Evolutionary conservation across 1,284 basidiomycete genomes (phyloP).

Genomic region (Cystobasidium pallidum): DNA sequence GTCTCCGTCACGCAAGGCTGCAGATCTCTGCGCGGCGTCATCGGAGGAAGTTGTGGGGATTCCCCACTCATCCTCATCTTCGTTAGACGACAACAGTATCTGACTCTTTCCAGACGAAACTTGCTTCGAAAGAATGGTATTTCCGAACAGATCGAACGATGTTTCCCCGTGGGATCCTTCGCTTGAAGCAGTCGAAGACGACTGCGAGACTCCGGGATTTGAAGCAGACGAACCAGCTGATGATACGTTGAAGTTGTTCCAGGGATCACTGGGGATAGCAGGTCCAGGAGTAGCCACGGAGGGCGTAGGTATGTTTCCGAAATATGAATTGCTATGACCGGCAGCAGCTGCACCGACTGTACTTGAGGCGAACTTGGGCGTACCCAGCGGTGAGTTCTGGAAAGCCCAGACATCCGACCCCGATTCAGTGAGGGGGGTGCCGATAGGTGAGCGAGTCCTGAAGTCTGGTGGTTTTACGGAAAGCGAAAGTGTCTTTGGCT

Average conservation of each 20-base stretch:
- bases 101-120: conserved; percentile 31
- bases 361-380: conserved; percentile 34
- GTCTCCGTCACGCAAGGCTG: not conserved
- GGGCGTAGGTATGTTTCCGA: conserved; percentile 4
- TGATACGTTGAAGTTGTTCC: conserved; percentile 24
- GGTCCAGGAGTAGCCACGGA: conserved; percentile 15
- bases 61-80: conserved; percentile 42
- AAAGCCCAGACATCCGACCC: conserved; percentile 34
- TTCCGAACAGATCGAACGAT: conserved; percentile 21
- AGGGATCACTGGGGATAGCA: conserved; percentile 41
- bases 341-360: conserved; percentile 13
- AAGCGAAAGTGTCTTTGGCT: conserved; percentile 15
- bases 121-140: not conserved
- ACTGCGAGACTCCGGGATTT: conserved; percentile 38
- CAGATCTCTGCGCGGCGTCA: not conserved
- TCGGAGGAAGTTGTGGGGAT: conserved; percentile 33
- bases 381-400: conserved; percentile 34
- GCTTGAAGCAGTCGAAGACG: conserved; percentile 42
- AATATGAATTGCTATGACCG: conserved; percentile 21
- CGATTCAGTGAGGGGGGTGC: conserved; percentile 48
- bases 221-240: conserved; percentile 16
- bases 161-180: conserved; percentile 34
- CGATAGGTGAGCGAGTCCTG: conserved; percentile 51
- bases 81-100: conserved; percentile 26
- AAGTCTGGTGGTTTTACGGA: conserved; percentile 32